phyloP scores from a whole-genome alignment of 164 flowering plant genomes.

The Pachysandra terminalis region DNA sequence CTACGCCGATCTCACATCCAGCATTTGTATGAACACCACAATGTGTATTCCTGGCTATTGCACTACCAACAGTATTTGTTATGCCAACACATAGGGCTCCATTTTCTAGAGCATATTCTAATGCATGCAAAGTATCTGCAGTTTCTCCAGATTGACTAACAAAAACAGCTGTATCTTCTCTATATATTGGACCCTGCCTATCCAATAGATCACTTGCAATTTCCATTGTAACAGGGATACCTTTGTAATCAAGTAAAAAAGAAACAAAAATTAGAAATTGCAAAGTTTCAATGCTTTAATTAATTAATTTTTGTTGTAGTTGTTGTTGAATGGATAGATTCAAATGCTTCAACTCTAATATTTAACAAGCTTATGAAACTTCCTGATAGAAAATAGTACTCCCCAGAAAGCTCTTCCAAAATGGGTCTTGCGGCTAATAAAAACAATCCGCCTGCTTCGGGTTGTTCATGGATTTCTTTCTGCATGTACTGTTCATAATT shows the following conservation, averaged over 20 bases:
- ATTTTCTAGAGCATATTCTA: conserved; percentile 85
- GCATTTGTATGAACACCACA: no score
- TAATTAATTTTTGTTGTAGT: no score
- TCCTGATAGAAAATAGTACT: conserved; percentile 1
- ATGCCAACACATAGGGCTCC: conserved; percentile 98
- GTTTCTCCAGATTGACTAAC: conserved; percentile 99
- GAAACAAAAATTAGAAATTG: no score
- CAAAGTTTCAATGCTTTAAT: no score
- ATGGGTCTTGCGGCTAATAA: conserved; percentile 87
- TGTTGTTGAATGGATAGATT: no score
- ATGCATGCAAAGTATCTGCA: conserved; percentile 84
- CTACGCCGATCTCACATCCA: conserved; percentile 96
- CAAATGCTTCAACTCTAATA: conserved; percentile 17
- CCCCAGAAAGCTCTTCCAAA: conserved; percentile 80
- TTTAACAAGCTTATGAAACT: not conserved
- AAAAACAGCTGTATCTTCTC: conserved; percentile 97
- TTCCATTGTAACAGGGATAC: conserved; percentile 93
- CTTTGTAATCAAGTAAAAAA: conserved; percentile 24
- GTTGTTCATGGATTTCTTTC: conserved; percentile 98
- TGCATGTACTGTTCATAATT: conserved; percentile 94
- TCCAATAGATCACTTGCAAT: conserved; percentile 95
- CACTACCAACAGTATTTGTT: no score
- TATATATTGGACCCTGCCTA: conserved; percentile 90
- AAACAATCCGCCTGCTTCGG: conserved; percentile 95
- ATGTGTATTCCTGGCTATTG: no score